Evolutionary conservation across 1,284 basidiomycete species (phyloP), one percentile per base, ranked within the genome.

Genomic region (Waitea zeae): DNA sequence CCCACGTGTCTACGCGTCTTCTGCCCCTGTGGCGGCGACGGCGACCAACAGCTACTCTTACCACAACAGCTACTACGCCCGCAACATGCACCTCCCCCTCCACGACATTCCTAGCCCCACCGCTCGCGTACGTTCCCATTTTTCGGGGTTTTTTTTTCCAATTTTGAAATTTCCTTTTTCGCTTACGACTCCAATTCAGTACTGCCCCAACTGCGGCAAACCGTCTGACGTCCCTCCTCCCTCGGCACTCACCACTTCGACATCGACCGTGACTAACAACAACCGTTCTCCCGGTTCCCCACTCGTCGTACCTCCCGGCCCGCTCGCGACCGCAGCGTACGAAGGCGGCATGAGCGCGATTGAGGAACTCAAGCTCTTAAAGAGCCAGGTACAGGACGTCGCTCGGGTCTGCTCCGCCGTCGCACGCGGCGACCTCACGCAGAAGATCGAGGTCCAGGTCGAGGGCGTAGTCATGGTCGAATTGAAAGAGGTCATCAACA

Each of bases 381-480:
- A 88, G 54, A 81, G 81, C 14, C 86, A 90, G 57, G 84, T 92
- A 2, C 80, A 87, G 58, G 87, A 92, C 51, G 84, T 87, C 44
- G 79, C 81, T 29, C 67, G 89, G 26, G 92, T 97, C 20, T 96
- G 92, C 57, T 90, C 90, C 54, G 92, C 92, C 14, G 92, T 98
- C 43, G 93, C 93, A 0, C 68, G 77, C 15, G 92, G 92, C 20
- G 93, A 98, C 53, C 59, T 98, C 43, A 83, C 80, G 31, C 87
- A 96, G 60, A 93, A 95, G 63, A 95, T 98, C 44, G 92, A 86
- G 29, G 90, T 96, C 4, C 84, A 82, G 20, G 93, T 96, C 4
- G 87, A 96, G 54, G 92, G 92, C 43, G 82, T 84, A 39, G 87
- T 93, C 40, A 95, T 98, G 89, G 82, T 92, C 13, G 87, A 95